Base-by-base conservation (phyloP, 257 asterid species). In the Prunella vulgaris region DNA sequence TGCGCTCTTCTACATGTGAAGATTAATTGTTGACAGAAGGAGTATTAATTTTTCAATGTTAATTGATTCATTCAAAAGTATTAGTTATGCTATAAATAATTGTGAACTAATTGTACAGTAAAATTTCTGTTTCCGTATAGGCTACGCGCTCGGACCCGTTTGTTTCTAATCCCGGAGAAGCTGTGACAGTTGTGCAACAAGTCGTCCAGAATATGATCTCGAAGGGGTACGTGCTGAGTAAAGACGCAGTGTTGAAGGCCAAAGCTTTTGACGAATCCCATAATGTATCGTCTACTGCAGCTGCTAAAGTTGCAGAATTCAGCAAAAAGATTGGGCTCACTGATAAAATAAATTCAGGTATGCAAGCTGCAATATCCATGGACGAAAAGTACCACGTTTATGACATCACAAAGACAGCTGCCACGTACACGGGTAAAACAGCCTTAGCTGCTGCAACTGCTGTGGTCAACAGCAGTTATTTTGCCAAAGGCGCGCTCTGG, bases 401-500 rank as follows among this genome's bases (percentile, higher is more conserved):
- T 0, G 78, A 76, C 20, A 61, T 54, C 52, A 83, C 90, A 9
- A 78, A 24, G 74, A 10, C 83, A 0, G 93, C 72, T 18, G 90
- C 84, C 27, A 44, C 75, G 6, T 76, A 37, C 67, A 74, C 93
- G 5, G 84, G 88, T 10, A 72, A 60, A 78, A 80, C 84, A 7
- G 94, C 88, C 0, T 76, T 53, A 0, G 79, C 81, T 42, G 86
- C 89, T 30, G 83, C 88, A 21, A 79, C 48, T 10, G 84, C 83
- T 7, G 88, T 79, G 20, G 90, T 81, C 21, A 84, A 60, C 73
- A 84, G 87, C 67, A 72, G 83, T 60, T 87, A 80, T 77, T 87
- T 87, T 25, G 82, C 85, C 63, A 74, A 28, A 62, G 93, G 90
- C 56, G 93, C 93, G 8, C 84, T 84, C 28, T 83, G 84, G 88